Percentiles rank a stretch among this genome's conserved stretches.
phyloP scores from a whole-genome alignment of 2,329 filamentous ascomycete species.

The Aspergillus fijiensis region DNA sequence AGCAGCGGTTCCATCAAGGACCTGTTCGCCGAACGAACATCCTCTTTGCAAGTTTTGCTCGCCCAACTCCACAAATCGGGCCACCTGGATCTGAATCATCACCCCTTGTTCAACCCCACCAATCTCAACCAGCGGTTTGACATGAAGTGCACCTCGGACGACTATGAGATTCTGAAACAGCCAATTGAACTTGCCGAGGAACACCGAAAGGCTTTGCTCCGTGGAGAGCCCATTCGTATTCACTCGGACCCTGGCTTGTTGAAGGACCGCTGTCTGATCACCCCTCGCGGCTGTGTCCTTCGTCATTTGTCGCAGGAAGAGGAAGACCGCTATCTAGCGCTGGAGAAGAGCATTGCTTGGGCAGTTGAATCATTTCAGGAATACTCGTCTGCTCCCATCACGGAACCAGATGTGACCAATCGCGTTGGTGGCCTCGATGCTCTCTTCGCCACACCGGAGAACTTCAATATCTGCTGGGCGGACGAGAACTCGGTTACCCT shows the following conservation, averaged over 20 bases:
- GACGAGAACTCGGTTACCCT: conserved; percentile 34
- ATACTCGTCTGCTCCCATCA: conserved; percentile 37
- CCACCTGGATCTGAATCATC: conserved; percentile 38
- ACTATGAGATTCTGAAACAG: conserved; percentile 41
- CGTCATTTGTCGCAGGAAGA: conserved; percentile 48
- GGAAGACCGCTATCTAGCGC: conserved; percentile 46
- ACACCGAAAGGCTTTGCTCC: conserved; percentile 42
- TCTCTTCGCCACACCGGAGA: conserved; percentile 46
- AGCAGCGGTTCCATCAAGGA: conserved; percentile 39
- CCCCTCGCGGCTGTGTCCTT: conserved; percentile 46
- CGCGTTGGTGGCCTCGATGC: conserved; percentile 47
- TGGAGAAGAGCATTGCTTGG: conserved; percentile 40
- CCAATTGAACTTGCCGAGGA: conserved; percentile 44
- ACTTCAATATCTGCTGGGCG: conserved; percentile 48
- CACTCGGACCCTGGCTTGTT: conserved; percentile 35
- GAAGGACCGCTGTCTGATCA: conserved; percentile 47
- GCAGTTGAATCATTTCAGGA: conserved; percentile 38
- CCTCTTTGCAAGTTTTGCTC: conserved; percentile 39
- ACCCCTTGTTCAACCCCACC: conserved; percentile 42
- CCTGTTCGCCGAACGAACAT: conserved; percentile 41
- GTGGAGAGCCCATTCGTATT: conserved; percentile 44
- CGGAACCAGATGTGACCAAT: conserved; percentile 45
- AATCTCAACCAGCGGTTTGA: conserved; percentile 43
- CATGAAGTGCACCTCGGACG: conserved; percentile 43
- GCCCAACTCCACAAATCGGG: conserved; percentile 41